phyloP scores from a whole-genome alignment of 2,329 filamentous ascomycete genomes.

The Alternaria tenuissima region DNA sequence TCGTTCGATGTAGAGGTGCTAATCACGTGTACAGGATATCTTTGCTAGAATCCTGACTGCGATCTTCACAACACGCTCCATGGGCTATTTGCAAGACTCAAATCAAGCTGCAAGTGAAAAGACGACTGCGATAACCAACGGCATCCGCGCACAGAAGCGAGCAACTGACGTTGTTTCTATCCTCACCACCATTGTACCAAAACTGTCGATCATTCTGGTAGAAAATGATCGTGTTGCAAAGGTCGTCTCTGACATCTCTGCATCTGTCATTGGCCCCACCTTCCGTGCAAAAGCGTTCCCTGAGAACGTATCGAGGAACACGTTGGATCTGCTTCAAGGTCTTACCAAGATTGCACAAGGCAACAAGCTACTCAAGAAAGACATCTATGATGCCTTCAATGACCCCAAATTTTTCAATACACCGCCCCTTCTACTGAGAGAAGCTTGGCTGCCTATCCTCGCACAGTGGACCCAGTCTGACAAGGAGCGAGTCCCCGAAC shows the following conservation, averaged over 20 bases:
- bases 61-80: constrained; percentile 89
- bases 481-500: constrained; percentile 85
- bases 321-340: constrained; percentile 77
- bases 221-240: constrained; percentile 84
- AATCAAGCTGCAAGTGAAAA: constrained; percentile 45
- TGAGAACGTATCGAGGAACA: constrained; percentile 76
- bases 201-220: constrained; percentile 81
- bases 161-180: constrained; percentile 76
- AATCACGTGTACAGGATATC: constrained; percentile 69
- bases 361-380: constrained; percentile 92
- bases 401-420: constrained; percentile 86
- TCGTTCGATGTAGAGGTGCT: neutral
- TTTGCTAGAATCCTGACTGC: constrained; percentile 88
- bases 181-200: constrained; percentile 78
- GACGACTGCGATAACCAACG: constrained; percentile 32
- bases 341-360: constrained; percentile 79
- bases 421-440: constrained; percentile 69
- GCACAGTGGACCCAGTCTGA: constrained; percentile 85
- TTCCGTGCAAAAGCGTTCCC: constrained; percentile 88
- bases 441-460: constrained; percentile 82
- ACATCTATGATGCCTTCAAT: constrained; percentile 90
- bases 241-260: constrained; percentile 81
- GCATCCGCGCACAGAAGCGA: constrained; percentile 54
- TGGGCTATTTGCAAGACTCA: constrained; percentile 71
- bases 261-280: constrained; percentile 80